Base-by-base conservation (phyloP, 371 early-diverging fungal species). In the Apophysomyces trapeziformis region DNA sequence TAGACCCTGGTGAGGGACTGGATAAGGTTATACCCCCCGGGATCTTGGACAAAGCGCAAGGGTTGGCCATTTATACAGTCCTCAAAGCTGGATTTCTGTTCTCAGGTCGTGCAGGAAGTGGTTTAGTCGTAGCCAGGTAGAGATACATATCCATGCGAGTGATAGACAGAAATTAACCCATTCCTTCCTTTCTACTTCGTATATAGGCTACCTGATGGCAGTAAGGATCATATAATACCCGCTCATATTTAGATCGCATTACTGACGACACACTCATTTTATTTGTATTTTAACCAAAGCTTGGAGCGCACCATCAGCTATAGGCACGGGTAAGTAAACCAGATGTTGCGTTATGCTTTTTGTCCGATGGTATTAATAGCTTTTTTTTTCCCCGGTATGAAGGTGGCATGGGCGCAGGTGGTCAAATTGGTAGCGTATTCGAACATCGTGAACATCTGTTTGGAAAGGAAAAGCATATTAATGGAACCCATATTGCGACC, bases 41-140 rank as follows among this genome's bases (percentile, higher is more conserved):
- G 39, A 91, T 93, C 61, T 75, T 94, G 32, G 83, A 84, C 47
- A 85, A 83, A 47, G 96, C 96, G 36, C 92, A 93, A 68, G 98
- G 97, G 7, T 84, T 98, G 35, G 98, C 97, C 61, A 92, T 98
- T 26, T 82, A 95, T 66, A 90, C 93, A 0, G 96, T 98, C 8
- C 68, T 97, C 67, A 98, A 97, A 74, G 95, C 93, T 32, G 97
- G 96, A 0, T 95, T 96, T 66, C 74, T 95, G 36, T 96, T 94
- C 85, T 92, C 95, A 2, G 97, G 96, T 32, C 81, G 96, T 56
- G 87, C 87, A n/a, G 98, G 98, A 16, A 85, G 95, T 14, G 98
- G 98, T 50, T 50, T 50, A 21, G 96, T 96, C 8, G 89, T 97
- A 9, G 96, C 96, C 37, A 81, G 86, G 78, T 85, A 83, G 54